Base-by-base conservation (phyloP, 176 grass and related monocot genomes). In the Musa troglodytarum region DNA sequence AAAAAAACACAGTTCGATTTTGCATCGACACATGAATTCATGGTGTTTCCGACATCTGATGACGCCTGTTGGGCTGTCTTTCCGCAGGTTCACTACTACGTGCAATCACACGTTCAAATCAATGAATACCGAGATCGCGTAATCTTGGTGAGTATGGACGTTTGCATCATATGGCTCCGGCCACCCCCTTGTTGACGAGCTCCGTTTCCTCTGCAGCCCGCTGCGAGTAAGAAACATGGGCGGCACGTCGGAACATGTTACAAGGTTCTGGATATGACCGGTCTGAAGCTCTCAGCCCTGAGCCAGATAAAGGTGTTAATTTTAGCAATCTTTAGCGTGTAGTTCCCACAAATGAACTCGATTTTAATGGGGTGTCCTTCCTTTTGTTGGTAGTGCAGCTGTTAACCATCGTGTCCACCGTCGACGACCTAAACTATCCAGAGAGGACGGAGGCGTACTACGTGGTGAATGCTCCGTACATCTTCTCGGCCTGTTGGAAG, bases 251-350 rank as follows among this genome's bases (percentile, higher is more conserved):
- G 83, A 70, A 92, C 84, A 20, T 96, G 92, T 76, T 71, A 89
- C 68, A 96, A 96, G 77, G 76, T 96, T 76, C 86, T 96, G 83
- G 93, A 96, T 73, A 96, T 96, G 93, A 90, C 87, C 74, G 93
- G 93, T 15, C 53, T 96, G 49, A 96, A 92, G 81, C 81, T 96
- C n/a, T 96, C 93, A 74, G 85, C 93, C 65, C 79, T 92, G 75
- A 96, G 72, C 83, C 89, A 96, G 76, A 86, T 96, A 86, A 96
- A 96, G 93, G 93, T 92, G n/a, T n/a, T n/a, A n/a, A n/a, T n/a
- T n/a, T n/a, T 29, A 29, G 28, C 28, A 3, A 29, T 29, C 28
- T 3, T 29, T 29, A 29, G 2, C 29, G 29, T 3, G 3, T 29
- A 29, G 3, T 29, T 29, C 29, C 29, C 1, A 2, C 26, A 28